Evolutionary conservation across 129 eudicot genomes (phyloP), one percentile per base, ranked within the genome.

Genomic region (Centaurea solstitialis): DNA sequence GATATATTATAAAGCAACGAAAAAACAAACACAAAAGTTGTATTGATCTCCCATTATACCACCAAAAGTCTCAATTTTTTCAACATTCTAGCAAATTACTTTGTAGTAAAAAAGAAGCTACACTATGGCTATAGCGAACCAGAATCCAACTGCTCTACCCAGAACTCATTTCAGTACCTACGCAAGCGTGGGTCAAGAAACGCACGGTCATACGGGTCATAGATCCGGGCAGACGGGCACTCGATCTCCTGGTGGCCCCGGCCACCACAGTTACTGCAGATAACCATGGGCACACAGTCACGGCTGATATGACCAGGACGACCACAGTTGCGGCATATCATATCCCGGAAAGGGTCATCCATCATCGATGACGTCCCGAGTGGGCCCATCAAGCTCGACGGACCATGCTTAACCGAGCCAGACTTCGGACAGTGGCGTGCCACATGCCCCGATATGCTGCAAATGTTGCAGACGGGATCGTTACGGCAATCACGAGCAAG

Each of bases 211-310:
- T 45, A 72, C 39, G 83, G 78, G 41, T 84, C 85, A 78, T 41
- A 86, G 76, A 86, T 75, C 80, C 85, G 79, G 5, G 85, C 82
- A 26, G 97, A 91, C 37, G 97, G 97, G 72, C 93, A 91, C 80
- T 89, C 92, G 9, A 81, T 84, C 12, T 89, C 88, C 83, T 74
- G 81, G 73, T 91, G 97, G 0, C 97, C 97, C 73, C 87, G 77
- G 33, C 97, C 97, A 39, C 97, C 97, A 82, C 97, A 91, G 28
- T 85, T 87, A 70, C 62, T 70, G 71, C 97, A 91, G 15, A 89
- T 84, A 43, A 91, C 83, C 70, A 87, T 75, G 39, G 83, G 74
- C 65, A 87, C 78, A 83, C 97, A 91, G 17, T 89, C 93, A 57
- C 91, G 79, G 74, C 93, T 85, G 33, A 91, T 87, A 84, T 91